phyloP scores from a whole-genome alignment of 768 basidiomycete genomes.

The Xanthoconium stramineum region DNA sequence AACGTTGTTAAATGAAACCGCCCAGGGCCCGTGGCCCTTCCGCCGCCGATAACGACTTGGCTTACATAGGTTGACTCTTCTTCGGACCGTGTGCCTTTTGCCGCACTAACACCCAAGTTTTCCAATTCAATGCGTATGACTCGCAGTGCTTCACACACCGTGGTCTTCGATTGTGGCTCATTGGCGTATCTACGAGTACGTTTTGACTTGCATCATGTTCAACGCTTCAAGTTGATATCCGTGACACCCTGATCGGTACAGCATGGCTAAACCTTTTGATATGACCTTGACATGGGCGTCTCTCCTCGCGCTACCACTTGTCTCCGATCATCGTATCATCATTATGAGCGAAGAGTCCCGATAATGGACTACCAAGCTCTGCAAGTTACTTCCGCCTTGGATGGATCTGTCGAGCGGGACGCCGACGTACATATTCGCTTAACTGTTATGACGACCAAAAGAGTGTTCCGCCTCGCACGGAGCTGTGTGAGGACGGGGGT shows the following conservation, averaged over 20 bases:
- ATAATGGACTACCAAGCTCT: conserved; percentile 1
- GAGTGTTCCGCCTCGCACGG: conserved; percentile 5
- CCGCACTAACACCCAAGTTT: not conserved
- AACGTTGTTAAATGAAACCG: conserved; percentile 8
- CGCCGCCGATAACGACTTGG: conserved; percentile 13
- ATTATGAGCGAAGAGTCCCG: not conserved
- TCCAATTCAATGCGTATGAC: conserved; percentile 1
- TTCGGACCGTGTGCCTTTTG: not conserved
- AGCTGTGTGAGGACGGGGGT: not conserved
- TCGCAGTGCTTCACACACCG: not conserved
- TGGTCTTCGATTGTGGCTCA: not conserved
- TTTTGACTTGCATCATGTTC: not conserved
- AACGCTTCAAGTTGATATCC: not conserved
- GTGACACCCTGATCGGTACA: conserved; percentile 3
- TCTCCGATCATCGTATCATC: conserved; percentile 6
- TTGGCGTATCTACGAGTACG: not conserved
- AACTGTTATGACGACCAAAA: not conserved
- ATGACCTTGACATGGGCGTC: not conserved
- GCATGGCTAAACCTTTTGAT: conserved; percentile 7
- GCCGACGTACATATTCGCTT: not conserved
- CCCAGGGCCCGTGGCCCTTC: not conserved
- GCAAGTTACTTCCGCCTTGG: not conserved
- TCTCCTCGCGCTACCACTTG: not conserved
- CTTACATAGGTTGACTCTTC: conserved; percentile 1
- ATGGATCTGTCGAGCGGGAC: conserved; percentile 1